phyloP scores from a whole-genome alignment of 2,329 filamentous ascomycete genomes.

The Lecanosticta acicola region DNA sequence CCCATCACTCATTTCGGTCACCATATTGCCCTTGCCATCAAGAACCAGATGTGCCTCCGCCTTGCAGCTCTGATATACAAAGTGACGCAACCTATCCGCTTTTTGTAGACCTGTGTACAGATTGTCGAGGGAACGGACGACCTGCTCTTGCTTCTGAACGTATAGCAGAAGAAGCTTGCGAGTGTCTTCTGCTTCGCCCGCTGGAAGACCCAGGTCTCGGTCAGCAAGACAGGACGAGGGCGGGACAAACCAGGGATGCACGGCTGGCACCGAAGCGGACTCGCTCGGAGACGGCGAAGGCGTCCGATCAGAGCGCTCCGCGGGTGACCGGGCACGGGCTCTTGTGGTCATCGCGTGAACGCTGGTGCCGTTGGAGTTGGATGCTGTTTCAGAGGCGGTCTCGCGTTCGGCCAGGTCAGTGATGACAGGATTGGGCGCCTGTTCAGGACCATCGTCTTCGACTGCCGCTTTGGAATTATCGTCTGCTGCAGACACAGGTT shows the following conservation, averaged over 20 bases:
- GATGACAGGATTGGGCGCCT: conserved; percentile 15
- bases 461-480: conserved; percentile 2
- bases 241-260: conserved; percentile 70
- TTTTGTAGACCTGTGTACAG: conserved; percentile 66
- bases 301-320: conserved; percentile 33
- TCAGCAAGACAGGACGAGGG: conserved; percentile 59
- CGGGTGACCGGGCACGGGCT: conserved; percentile 43
- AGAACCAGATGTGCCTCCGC: conserved; percentile 65
- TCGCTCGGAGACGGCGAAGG: conserved; percentile 41
- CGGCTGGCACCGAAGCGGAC: conserved; percentile 41
- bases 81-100: conserved; percentile 65
- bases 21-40: conserved; percentile 27
- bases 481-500: neutral
- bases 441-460: conserved; percentile 3
- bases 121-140: conserved; percentile 63
- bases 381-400: conserved; percentile 36
- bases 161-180: conserved; percentile 68
- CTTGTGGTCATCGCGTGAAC: conserved; percentile 53
- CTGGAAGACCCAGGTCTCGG: conserved; percentile 65
- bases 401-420: conserved; percentile 18
- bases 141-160: conserved; percentile 80
- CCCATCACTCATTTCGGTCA: conserved; percentile 70
- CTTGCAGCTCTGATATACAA: conserved; percentile 69
- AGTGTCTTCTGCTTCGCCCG: conserved; percentile 70
- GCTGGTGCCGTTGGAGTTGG: conserved; percentile 38